Evolutionary conservation across 1,284 basidiomycete genomes (phyloP).

Genomic region (Exobasidium cylindrosporum): DNA sequence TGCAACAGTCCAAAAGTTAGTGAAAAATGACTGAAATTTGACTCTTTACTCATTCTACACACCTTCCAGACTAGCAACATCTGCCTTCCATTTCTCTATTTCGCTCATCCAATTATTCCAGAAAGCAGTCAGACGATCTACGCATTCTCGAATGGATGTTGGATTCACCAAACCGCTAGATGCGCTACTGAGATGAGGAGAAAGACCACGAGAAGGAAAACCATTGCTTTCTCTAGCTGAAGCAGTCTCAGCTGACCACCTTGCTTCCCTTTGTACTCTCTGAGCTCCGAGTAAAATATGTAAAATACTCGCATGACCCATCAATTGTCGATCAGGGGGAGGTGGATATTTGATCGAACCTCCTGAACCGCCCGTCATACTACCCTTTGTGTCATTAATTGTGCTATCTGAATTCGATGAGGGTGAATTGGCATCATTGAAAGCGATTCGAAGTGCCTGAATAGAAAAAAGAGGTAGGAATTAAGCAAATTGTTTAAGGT

Average conservation of each 20-base stretch:
- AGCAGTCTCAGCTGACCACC: background rate
- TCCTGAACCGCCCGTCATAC: constrained; percentile 21
- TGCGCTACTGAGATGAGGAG: background rate
- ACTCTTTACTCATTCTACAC: no score
- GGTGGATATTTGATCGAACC: constrained; percentile 8
- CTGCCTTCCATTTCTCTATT: constrained; percentile 15
- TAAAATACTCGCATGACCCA: constrained; percentile 41
- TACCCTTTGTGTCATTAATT: background rate
- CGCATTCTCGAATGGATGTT: background rate
- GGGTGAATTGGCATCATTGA: background rate
- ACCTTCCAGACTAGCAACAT: constrained; percentile 15
- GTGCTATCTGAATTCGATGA: background rate
- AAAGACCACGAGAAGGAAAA: background rate
- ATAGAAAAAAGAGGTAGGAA: background rate
- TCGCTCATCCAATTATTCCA: constrained; percentile 18
- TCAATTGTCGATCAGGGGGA: constrained; percentile 36
- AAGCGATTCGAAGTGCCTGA: background rate
- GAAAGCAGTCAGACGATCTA: background rate
- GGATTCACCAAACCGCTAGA: background rate
- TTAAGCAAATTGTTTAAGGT: no score
- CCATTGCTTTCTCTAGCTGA: background rate
- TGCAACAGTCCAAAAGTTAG: background rate
- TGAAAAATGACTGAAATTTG: no score
- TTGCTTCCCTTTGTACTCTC: constrained; percentile 26
- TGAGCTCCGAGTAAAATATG: constrained; percentile 36